Percentiles rank a stretch among this genome's conserved stretches.
These are phyloP conservation scores for Dimocarpus longan DNA, from an alignment of 345 rosid species.

Conservation along the genomic window DNA sequence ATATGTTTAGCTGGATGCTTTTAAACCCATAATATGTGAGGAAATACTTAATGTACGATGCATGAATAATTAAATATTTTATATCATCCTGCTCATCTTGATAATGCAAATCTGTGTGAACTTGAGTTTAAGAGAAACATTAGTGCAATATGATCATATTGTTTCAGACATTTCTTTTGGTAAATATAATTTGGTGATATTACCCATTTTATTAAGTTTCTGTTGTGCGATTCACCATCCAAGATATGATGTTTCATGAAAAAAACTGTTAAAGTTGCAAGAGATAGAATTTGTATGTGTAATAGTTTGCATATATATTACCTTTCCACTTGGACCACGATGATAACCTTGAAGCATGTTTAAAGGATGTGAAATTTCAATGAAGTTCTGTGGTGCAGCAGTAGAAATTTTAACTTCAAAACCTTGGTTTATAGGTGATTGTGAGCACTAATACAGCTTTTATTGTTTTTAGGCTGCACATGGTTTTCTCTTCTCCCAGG, in stretches of 20 bases:
- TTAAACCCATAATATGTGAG: not conserved
- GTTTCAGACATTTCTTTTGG: not conserved
- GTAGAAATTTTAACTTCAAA: not conserved
- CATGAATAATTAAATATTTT: not conserved
- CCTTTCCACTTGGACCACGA: not conserved
- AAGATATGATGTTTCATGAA: not conserved
- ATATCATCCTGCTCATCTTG: not conserved
- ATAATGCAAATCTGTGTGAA: not conserved
- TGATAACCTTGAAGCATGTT: not conserved
- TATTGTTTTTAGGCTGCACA: conserved; percentile 66
- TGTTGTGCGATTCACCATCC: not conserved
- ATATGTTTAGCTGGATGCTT: not conserved
- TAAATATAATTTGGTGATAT: not conserved
- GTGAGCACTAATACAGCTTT: conserved; percentile 14
- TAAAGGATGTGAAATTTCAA: not conserved
- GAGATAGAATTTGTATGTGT: not conserved
- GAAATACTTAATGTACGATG: not conserved
- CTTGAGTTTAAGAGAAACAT: not conserved
- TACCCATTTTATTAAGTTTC: not conserved
- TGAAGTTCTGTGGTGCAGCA: not conserved
- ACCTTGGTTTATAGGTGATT: not conserved
- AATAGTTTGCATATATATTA: not conserved
- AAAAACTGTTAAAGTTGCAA: not conserved
- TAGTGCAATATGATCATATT: not conserved
- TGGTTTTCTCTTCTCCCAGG: conserved; percentile 99